phyloP scores from a whole-genome alignment of 495 filamentous ascomycete species.

The Tuber borchii region DNA sequence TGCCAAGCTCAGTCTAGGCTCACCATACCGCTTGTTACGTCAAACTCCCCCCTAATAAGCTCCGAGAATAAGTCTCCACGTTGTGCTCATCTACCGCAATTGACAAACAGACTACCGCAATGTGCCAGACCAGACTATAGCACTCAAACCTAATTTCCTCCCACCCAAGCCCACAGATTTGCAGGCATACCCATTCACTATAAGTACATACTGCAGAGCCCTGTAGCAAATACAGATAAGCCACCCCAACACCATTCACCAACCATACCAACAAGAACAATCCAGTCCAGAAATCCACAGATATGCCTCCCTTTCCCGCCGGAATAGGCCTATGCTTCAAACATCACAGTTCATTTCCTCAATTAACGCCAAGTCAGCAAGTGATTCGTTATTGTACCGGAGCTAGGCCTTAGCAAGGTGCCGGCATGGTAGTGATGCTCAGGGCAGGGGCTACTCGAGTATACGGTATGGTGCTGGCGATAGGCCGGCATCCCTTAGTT shows the following conservation, averaged over 20 bases:
- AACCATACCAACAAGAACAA: not conserved
- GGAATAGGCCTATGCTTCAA: too few species aligned
- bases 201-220: not conserved
- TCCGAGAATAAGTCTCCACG: not conserved
- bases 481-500: too few species aligned
- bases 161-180: not conserved
- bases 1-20: not conserved
- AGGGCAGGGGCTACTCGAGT: not conserved
- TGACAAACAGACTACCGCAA: not conserved
- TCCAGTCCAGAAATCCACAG: not conserved
- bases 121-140: not conserved
- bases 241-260: not conserved
- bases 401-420: not conserved
- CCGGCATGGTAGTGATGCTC: not conserved
- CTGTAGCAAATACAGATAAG: too few species aligned
- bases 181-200: not conserved
- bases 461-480: too few species aligned
- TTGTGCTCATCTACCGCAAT: not conserved
- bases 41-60: not conserved
- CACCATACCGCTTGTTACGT: not conserved
- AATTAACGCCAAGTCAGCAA: not conserved
- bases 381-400: not conserved
- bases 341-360: not conserved
- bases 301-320: not conserved
- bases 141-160: not conserved